A percentile compares a stretch with the other conserved stretches of the same genome.
These are phyloP conservation scores for Aspergillus sp. DNA, from an alignment of 2,329 filamentous ascomycete species.

Conservation along the genomic window DNA sequence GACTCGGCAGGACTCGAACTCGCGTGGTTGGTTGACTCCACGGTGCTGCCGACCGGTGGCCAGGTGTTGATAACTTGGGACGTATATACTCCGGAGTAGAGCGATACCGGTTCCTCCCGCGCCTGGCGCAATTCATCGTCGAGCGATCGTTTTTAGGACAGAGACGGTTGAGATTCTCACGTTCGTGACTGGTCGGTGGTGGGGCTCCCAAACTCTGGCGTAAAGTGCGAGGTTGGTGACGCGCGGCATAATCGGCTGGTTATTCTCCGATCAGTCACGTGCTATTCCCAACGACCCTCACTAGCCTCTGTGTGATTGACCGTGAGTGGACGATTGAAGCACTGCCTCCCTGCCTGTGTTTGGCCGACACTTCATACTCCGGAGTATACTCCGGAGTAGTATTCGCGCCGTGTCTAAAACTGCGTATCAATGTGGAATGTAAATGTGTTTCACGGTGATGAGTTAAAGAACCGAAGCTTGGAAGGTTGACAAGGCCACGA, in stretches of 20 bases:
- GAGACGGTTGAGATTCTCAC: background rate
- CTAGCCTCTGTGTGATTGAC: too few species aligned
- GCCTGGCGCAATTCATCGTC: background rate
- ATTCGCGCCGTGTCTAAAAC: too few species aligned
- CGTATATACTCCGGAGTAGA: background rate
- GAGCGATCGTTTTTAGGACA: background rate
- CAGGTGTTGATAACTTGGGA: background rate
- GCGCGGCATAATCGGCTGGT: background rate
- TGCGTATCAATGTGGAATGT: too few species aligned
- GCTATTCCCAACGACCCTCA: background rate
- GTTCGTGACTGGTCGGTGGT: background rate
- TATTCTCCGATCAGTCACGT: background rate
- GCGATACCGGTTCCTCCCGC: background rate
- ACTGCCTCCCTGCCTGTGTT: too few species aligned
- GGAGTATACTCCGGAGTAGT: too few species aligned
- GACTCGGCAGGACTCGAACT: too few species aligned
- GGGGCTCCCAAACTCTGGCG: background rate
- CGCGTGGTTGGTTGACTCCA: background rate
- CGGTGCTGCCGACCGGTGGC: background rate
- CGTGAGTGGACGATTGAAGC: too few species aligned
- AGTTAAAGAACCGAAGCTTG: too few species aligned
- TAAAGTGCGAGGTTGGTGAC: background rate
- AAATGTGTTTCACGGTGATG: too few species aligned
- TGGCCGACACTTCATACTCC: too few species aligned
- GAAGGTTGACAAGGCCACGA: too few species aligned